Percentiles rank a stretch among this genome's conserved stretches.
Evolutionary conservation across 176 grass and related monocot species (phyloP).

Genomic region (Themeda triandra): DNA sequence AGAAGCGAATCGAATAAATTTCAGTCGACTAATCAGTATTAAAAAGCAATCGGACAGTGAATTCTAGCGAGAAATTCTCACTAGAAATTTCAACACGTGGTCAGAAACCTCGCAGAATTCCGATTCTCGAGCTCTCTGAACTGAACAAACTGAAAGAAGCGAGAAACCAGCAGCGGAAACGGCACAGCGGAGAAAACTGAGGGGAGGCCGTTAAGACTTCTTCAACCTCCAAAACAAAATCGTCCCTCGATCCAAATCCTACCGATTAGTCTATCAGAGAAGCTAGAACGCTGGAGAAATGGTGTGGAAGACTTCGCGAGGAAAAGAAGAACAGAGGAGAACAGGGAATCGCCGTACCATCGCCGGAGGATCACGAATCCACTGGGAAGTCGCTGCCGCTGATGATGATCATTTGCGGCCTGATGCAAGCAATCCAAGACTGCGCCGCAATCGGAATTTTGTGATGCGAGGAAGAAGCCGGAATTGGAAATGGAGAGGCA

Average conservation of each 20-base stretch:
- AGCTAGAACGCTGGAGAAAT: background rate
- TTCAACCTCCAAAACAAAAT: background rate
- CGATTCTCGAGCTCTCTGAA: background rate
- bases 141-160: background rate
- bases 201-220: slow-evolving; percentile 21
- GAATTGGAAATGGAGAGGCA: slow-evolving; percentile 21
- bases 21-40: background rate
- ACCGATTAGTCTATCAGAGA: background rate
- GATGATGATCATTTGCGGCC: background rate
- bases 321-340: slow-evolving; percentile 9
- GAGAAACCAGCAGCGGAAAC: slow-evolving; percentile 5
- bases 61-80: background rate
- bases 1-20: background rate
- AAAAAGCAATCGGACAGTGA: background rate
- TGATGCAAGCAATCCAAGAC: background rate
- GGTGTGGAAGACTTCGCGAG: background rate
- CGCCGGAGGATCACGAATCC: slow-evolving; percentile 15
- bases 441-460: slow-evolving; percentile 9
- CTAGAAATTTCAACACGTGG: background rate
- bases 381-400: background rate
- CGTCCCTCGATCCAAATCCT: background rate
- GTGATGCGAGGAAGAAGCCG: background rate
- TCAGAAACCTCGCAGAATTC: background rate
- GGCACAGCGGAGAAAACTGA: slow-evolving; percentile 11
- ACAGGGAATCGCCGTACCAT: slow-evolving; percentile 47